Base-by-base conservation (phyloP, 2,329 filamentous ascomycete species). In the Exutisphaerella laricina region DNA sequence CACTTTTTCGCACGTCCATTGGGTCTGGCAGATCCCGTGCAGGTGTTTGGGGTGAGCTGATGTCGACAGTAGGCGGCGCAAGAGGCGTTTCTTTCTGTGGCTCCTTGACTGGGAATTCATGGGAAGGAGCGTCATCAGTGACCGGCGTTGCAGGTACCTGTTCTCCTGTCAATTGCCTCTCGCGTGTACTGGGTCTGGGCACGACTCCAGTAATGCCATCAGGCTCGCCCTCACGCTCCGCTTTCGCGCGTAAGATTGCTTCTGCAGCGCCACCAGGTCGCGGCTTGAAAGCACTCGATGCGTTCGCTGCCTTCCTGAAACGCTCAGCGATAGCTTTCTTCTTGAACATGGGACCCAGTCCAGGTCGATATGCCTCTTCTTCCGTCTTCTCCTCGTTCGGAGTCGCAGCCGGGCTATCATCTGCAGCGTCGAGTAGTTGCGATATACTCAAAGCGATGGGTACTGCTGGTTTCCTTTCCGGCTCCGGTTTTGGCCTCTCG, bases 191-290 rank as follows among this genome's bases (percentile, higher is more conserved):
- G 69, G 89, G 88, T 3, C 88, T 85, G 17, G 86, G 86, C 16
- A 96, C 84, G 26, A 96, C 89, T 28, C 83, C 79, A 9, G 84
- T 94, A 51, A 96, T 94, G 2, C 89, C 90, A 67, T 96, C 89
- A 5, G 88, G 85, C 4, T 84, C 88, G 18, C 48, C 68, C n/a
- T 79, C 75, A 25, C 74, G 69, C 48, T 75, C 72, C 39, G 82
- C 78, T 42, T 84, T 60, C 2, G 58, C 57, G 34, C 54, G 54
- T 43, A 64, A 73, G 40, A 94, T 70, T 39, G 85, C 82, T 49
- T 94, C 88, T 39, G 81, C 88, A 16, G 88, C 89, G 51, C 89
- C 90, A 44, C 90, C 90, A 23, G 83, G 82, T 45, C 90, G 80
- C 14, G 90, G 90, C 59, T 90, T 94, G 69, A 97, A 97, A 13